A percentile compares a stretch with the other conserved stretches of the same genome.
Conservation (phyloP, 1,284 basidiomycete species). For the Peniophora sp. region DNA sequence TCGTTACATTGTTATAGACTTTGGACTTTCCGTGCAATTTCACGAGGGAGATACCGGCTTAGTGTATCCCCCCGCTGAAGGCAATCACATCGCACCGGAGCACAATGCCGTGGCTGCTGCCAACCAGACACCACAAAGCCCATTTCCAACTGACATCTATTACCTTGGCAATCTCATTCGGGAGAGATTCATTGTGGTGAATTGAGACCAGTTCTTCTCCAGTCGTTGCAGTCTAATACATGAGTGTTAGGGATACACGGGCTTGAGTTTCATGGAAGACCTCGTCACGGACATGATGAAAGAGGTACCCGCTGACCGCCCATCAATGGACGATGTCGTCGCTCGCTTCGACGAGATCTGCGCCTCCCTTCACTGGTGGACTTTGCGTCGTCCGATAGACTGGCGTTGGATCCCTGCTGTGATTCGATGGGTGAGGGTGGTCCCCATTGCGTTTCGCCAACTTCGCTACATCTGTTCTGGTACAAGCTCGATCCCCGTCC, state of each 20-base stretch:
- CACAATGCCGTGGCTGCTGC: neutral
- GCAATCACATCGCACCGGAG: neutral
- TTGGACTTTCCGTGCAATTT: constrained; percentile 21
- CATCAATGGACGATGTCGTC: constrained; percentile 19
- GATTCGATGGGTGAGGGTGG: neutral
- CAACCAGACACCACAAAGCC: constrained; percentile 8
- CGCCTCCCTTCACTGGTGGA: constrained; percentile 9
- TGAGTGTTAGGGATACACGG: constrained; percentile 7
- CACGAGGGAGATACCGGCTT: constrained; percentile 2
- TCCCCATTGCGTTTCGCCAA: too few species aligned
- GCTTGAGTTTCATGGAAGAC: constrained; percentile 21
- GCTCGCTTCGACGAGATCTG: constrained; percentile 14
- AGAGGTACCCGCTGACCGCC: constrained; percentile 19
- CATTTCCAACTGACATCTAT: constrained; percentile 18
- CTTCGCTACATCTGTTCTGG: too few species aligned
- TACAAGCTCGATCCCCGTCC: neutral
- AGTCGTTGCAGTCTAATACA: too few species aligned
- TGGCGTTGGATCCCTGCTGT: constrained; percentile 4
- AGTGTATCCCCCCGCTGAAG: constrained; percentile 1
- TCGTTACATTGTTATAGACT: constrained; percentile 24
- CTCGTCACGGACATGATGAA: constrained; percentile 23
- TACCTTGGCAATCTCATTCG: constrained; percentile 16
- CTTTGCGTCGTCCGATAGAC: constrained; percentile 14
- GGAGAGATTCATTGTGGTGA: constrained; percentile 4
- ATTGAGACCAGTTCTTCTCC: too few species aligned